phyloP scores from a whole-genome alignment of 1,284 basidiomycete species.

The Clitocybe nebularis region DNA sequence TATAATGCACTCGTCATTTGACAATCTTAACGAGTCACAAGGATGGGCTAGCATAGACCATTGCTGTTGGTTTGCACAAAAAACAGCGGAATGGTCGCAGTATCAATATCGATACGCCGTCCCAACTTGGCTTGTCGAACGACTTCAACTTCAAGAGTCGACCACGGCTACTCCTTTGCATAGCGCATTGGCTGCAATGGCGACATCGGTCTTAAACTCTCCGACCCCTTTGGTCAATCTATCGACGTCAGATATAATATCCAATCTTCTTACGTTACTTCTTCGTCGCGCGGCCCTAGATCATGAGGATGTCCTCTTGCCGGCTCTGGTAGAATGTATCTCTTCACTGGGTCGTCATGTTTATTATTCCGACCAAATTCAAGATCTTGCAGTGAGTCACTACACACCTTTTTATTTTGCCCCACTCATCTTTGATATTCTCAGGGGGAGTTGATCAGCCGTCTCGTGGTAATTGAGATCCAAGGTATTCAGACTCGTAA shows the following conservation, averaged over 20 bases:
- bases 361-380: conserved; percentile 96
- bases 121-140: conserved; percentile 82
- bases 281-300: conserved; percentile 68
- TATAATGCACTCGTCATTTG: conserved; percentile 69
- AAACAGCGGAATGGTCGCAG: conserved; percentile 79
- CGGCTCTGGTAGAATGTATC: conserved; percentile 75
- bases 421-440: conserved; percentile 6
- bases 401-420: background rate
- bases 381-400: conserved; percentile 71
- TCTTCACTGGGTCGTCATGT: conserved; percentile 85
- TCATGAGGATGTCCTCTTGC: conserved; percentile 65
- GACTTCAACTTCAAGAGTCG: conserved; percentile 66
- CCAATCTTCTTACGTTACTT: conserved; percentile 72
- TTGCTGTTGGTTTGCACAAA: conserved; percentile 81
- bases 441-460: conserved; percentile 74
- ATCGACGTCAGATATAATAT: conserved; percentile 86
- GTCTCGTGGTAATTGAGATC: conserved; percentile 69
- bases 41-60: conserved; percentile 76
- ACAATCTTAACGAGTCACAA: conserved; percentile 57
- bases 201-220: conserved; percentile 81
- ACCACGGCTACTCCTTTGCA: conserved; percentile 53
- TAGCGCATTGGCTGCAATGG: conserved; percentile 74
- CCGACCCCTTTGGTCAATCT: conserved; percentile 84
- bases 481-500: conserved; percentile 50
- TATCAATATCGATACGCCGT: conserved; percentile 92